Evolutionary conservation across 163 green algal species (phyloP), one percentile per base, ranked within the genome.

Genomic region (Coccomyxa subellipsoidea): DNA sequence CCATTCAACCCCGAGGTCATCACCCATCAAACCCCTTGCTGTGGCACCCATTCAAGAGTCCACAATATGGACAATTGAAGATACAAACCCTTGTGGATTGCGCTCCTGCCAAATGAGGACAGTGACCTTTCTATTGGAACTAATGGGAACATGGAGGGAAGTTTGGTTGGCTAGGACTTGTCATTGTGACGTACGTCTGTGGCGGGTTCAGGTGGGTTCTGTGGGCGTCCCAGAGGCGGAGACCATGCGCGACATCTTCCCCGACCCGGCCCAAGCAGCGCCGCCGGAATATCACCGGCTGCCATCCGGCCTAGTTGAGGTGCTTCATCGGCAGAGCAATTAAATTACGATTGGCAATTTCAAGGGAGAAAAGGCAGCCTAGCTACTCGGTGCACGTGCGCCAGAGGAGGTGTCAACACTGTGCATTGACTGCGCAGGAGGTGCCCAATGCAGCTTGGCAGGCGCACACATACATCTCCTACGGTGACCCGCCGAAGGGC

Each of bases 1-100:
- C 12, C 75, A 27, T 79, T 79, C 37, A 79, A 79, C 75, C 75
- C 75, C 23, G 75, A 79, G 75, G 75, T 77, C 1, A 10, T 8
- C 70, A 10, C 29, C 66, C 4, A 18, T 66, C n/a, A n/a, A n/a
- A n/a, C n/a, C n/a, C n/a, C n/a, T n/a, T n/a, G n/a, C n/a, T n/a
- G n/a, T n/a, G n/a, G n/a, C n/a, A n/a, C n/a, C n/a, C n/a, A n/a
- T n/a, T n/a, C n/a, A n/a, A n/a, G n/a, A n/a, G n/a, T n/a, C n/a
- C n/a, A n/a, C n/a, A n/a, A n/a, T n/a, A n/a, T n/a, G n/a, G n/a
- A n/a, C n/a, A n/a, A n/a, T n/a, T n/a, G n/a, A n/a, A n/a, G n/a
- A n/a, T n/a, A n/a, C n/a, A n/a, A n/a, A n/a, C n/a, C n/a, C n/a
- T n/a, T n/a, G n/a, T n/a, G n/a, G n/a, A n/a, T n/a, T n/a, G n/a